phyloP scores from a whole-genome alignment of 1,284 basidiomycete genomes.

The Jaminaea rosea region DNA sequence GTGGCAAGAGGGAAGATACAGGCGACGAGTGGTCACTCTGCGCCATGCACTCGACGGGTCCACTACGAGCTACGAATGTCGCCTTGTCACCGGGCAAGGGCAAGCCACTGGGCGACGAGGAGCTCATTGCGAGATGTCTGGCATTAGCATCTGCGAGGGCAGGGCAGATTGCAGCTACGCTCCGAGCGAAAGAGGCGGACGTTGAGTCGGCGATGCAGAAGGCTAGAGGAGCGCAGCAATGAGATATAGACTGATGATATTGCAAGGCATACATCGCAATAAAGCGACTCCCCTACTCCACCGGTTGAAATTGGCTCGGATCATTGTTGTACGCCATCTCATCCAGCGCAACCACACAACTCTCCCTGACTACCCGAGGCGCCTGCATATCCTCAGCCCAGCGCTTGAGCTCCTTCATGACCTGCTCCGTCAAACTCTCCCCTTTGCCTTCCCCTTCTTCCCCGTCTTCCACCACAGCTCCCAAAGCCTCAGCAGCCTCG shows the following conservation, averaged over 20 bases:
- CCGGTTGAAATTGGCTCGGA: slow-evolving; percentile 43
- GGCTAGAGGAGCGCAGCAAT: too few species aligned
- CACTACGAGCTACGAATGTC: background rate
- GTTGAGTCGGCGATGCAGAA: too few species aligned
- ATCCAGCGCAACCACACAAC: slow-evolving; percentile 90
- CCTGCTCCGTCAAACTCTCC: slow-evolving; percentile 44
- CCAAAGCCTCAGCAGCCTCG: slow-evolving; percentile 94
- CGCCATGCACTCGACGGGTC: background rate
- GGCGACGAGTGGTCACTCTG: too few species aligned
- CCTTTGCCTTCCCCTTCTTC: slow-evolving; percentile 33
- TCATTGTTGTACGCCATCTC: slow-evolving; percentile 46
- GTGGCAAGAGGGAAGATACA: too few species aligned
- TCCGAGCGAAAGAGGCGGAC: too few species aligned
- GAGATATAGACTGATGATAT: too few species aligned
- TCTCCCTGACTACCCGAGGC: slow-evolving; percentile 84
- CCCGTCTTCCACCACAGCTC: slow-evolving; percentile 71
- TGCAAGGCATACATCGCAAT: too few species aligned
- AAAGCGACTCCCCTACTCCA: too few species aligned
- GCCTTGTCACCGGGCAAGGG: background rate
- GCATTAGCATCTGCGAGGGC: too few species aligned
- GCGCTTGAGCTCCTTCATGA: slow-evolving; percentile 73
- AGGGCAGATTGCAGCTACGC: too few species aligned
- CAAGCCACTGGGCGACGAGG: background rate
- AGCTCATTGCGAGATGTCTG: background rate
- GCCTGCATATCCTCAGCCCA: slow-evolving; percentile 71